Base-by-base conservation (phyloP, 163 green algal genomes). In the Chlamydomonas reinhardtii region DNA sequence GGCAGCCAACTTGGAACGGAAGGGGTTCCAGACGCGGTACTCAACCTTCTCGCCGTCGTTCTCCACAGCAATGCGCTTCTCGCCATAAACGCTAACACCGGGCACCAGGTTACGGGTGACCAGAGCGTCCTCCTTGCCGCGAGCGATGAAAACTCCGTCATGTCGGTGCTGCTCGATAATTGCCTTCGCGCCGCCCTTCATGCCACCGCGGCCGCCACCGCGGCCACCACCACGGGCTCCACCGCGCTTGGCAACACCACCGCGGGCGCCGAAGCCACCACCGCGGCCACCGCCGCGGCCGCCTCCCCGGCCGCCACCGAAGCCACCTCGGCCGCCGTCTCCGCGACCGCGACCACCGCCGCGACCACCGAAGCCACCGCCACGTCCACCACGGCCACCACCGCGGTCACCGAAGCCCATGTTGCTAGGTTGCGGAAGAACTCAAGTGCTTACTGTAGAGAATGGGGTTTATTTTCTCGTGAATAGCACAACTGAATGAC, bases 21-120 rank as follows among this genome's bases (percentile, higher is more conserved):
- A 99, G 54, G 98, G 98, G 94, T 99, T 99, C 98, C 98, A 99
- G 62, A 99, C 97, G 68, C 98, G 94, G 94, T 99, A 99, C 95
- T 99, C 98, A 6, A 96, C 92, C 94, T 99, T 99, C 32, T 96
- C 91, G 29, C 91, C 93, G 73, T 94, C 94, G 54, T 93, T 87
- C 91, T 99, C 98, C 32, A 98, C 95, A 22, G 92, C 93, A 71
- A 99, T 95, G 66, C 98, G 94, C 94, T 99, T 99, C 93, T 99
- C 98, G 61, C 97, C 97, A 78, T 99, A 99, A 59, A 99, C 98
- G 82, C 91, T 97, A 69, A 99, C 97, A 65, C 98, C 98, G 37
- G 97, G 95, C 24, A 98, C 97, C 84, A 99, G 91, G 94, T 99
- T 99, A 74, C 96, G 96, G n/a, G 98, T 99, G 32, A 97, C 95